Base-by-base conservation (phyloP, 129 eudicot genomes). In the Silybum marianum region DNA sequence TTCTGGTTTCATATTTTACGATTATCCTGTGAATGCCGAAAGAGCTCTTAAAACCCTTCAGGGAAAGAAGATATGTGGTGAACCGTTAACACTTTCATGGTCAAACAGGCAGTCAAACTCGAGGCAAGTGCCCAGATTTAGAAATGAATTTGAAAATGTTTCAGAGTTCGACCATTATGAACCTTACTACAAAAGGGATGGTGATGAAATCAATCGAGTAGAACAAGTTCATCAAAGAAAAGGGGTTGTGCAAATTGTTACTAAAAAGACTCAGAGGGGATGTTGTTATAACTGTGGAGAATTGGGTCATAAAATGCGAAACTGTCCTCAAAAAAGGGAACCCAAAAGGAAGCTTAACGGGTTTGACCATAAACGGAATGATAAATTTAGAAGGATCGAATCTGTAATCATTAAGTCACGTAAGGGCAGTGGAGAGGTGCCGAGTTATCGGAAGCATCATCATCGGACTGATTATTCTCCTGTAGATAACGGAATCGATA, bases 41-140 rank as follows among this genome's bases (percentile, higher is more conserved):
- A 81, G 66, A 54, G 92, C 92, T 73, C 80, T 89, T 22, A 84
- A 75, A 84, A 62, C 84, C 19, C 88, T 89, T 19, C 16, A 75
- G 70, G 90, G 92, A 32, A 78, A 51, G 54, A 89, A 63, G 73
- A 84, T 89, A 16, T 89, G 89, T 65, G 90, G 92, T 5, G 84
- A 78, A 79, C 75, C 77, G 60, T 48, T 89, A 54, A 71, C 85
- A 12, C 68, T 89, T 73, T 81, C 90, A 7, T 89, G 92, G 92
- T 86, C 92, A 30, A 89, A 86, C 28, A 39, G 67, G 73, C 92
- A 89, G 87, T 90, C 92, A 32, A 81, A 89, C 85, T 90, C 90
- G 44, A 81, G 79, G 16, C 40, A 77, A 7, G 2, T 39, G 16
- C 85, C 48, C 69, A 80, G 88, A 58, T 23, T 71, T 34, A 73